These are phyloP conservation scores for Syzygium aromaticum DNA, from an alignment of 345 rosid genomes.

Conservation along the genomic window DNA sequence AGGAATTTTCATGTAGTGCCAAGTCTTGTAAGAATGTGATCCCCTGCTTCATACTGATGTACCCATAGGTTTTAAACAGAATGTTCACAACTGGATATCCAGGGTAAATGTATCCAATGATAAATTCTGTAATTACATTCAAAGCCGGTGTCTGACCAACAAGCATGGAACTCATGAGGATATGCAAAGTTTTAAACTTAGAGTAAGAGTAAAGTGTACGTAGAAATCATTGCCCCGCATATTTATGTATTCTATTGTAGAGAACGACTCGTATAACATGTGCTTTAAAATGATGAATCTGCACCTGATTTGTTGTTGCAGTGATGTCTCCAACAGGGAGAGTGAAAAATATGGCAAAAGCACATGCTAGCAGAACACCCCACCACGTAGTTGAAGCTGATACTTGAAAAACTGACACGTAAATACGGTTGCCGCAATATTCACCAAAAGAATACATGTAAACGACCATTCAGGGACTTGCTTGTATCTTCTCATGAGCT, in stretches of 20 bases:
- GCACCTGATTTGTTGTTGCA: conserved; percentile 72
- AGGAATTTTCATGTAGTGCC: conserved; percentile 74
- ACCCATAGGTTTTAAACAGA: conserved; percentile 55
- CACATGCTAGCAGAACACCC: conserved; percentile 77
- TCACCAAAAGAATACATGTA: conserved; percentile 33
- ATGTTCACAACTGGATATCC: conserved; percentile 64
- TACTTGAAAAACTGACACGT: conserved; percentile 44
- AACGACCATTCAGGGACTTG: conserved; percentile 86
- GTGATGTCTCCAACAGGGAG: conserved; percentile 72
- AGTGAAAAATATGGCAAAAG: conserved; percentile 69
- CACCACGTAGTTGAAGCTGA: conserved; percentile 83
- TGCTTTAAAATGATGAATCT: neutral
- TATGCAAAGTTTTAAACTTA: neutral
- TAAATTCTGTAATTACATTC: conserved; percentile 59
- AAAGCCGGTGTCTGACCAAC: conserved; percentile 38
- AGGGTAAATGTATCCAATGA: conserved; percentile 55
- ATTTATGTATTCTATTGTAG: neutral
- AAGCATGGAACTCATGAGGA: neutral
- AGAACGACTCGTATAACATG: neutral
- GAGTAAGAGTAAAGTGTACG: neutral
- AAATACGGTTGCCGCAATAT: conserved; percentile 37
- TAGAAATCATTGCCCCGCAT: neutral
- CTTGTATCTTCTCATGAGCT: conserved; percentile 57
- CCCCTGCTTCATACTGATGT: conserved; percentile 63
- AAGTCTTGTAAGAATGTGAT: conserved; percentile 54